phyloP scores from a whole-genome alignment of 495 filamentous ascomycete genomes.

The Cryomyces minteri region DNA sequence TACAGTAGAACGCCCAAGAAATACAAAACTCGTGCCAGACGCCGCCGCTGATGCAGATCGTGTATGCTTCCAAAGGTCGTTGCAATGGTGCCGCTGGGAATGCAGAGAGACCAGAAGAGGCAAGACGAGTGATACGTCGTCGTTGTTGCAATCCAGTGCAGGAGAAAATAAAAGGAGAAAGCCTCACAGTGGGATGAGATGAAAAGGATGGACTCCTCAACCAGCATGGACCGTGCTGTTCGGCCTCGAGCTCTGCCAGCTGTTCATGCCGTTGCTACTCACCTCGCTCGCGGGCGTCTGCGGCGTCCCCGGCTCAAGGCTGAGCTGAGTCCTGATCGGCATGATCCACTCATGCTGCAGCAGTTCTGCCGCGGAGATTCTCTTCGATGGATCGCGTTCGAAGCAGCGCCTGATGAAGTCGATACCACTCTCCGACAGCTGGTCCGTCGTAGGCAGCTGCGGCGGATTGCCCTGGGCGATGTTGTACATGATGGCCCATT shows the following conservation, averaged over 20 bases:
- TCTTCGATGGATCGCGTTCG: conserved; percentile 58
- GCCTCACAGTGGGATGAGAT: too few species aligned
- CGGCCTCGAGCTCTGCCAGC: conserved; percentile 1
- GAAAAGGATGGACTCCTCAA: too few species aligned
- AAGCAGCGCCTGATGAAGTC: conserved; percentile 85
- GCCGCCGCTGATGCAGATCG: too few species aligned
- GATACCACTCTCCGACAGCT: conserved; percentile 66
- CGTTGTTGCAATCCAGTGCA: too few species aligned
- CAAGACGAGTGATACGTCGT: too few species aligned
- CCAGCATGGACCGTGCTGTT: too few species aligned
- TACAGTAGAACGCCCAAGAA: too few species aligned
- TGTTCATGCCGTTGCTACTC: neutral
- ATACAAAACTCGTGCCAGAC: too few species aligned
- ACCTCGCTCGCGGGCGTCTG: conserved; percentile 17
- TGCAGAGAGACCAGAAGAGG: too few species aligned
- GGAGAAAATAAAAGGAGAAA: too few species aligned
- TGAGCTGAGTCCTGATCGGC: conserved; percentile 39
- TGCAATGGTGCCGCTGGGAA: too few species aligned
- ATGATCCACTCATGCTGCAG: conserved; percentile 95
- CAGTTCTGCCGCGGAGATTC: conserved; percentile 72
- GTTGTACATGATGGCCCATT: conserved; percentile 99
- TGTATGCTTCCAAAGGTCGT: too few species aligned
- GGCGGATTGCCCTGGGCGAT: conserved; percentile 93
- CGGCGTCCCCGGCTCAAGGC: conserved; percentile 33
- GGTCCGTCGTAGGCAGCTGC: conserved; percentile 60